Evolutionary conservation across 2,329 filamentous ascomycete genomes (phyloP), one percentile per base, ranked within the genome.

Genomic region (Calonectria multiphialidica): DNA sequence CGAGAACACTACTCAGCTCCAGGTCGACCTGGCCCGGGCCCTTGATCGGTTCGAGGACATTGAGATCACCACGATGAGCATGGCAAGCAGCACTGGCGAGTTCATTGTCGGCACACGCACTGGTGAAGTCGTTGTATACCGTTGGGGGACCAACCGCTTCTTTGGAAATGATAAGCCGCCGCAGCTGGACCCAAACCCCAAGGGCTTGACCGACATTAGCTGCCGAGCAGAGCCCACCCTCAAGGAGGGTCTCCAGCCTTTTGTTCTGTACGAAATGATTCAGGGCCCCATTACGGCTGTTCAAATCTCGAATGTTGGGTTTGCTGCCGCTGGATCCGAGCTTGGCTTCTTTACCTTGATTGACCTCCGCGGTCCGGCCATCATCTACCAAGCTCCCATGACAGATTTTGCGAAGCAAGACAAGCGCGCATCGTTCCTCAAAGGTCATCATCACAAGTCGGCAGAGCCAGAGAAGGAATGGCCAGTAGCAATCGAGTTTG

Each of bases 241-340:
- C 42, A 96, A 93, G 79, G 94, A 97, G 78, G 96, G 95, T 0
- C 82, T 98, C 3, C 86, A 98, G 74, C 97, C 97, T 1, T 89
- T 94, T 74, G 91, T 94, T 1, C 85, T 98, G 37, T 92, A 98
- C 71, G 92, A 97, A 81, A 94, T 96, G 89, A 91, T 93, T 81
- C 92, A 95, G 79, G 97, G 96, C 0, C 88, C 94, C 1, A 92
- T 98, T 37, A 96, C 91, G 25, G 94, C 93, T 1, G 81, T 97
- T 44, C 93, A 94, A 70, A 91, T 97, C 68, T 97, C 95, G n/a
- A 95, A 98, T 82, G 92, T 98, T 15, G 97, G 97, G 0, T 99
- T 99, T 80, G 91, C 98, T 13, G 96, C 93, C 13, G 92, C 93
- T 35, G 97, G 95, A 0, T 98, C 95, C 12, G 94, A 98, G 82